Percentiles rank a stretch among this genome's conserved stretches.
These are phyloP conservation scores for Amesomyces nigricolor DNA, from an alignment of 2,329 filamentous ascomycete genomes.

Conservation along the genomic window DNA sequence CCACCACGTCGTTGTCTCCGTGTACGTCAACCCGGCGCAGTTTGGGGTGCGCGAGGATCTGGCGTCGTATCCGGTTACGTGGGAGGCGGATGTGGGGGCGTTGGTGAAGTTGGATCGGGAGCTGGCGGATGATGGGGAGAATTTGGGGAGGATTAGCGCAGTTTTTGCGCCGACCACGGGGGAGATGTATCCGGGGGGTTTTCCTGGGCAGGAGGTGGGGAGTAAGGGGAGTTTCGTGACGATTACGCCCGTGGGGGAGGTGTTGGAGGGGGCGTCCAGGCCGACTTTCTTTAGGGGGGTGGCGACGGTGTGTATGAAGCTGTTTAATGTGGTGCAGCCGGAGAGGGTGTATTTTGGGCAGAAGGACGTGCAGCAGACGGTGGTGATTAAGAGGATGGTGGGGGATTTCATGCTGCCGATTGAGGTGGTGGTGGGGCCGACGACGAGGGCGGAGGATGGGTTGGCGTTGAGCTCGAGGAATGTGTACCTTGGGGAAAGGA, in stretches of 20 bases:
- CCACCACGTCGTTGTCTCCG: constrained; percentile 79
- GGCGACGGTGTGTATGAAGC: constrained; percentile 91
- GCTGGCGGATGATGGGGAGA: constrained; percentile 54
- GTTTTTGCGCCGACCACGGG: constrained; percentile 79
- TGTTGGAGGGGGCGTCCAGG: constrained; percentile 77
- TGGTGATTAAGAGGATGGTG: constrained; percentile 81
- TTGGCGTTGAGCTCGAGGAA: constrained; percentile 90
- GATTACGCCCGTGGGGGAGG: constrained; percentile 74
- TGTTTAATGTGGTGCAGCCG: constrained; percentile 76
- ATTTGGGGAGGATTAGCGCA: constrained; percentile 66
- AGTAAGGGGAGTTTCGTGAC: constrained; percentile 85
- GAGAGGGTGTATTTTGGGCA: constrained; percentile 89
- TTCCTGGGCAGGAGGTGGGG: constrained; percentile 63
- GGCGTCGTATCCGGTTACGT: constrained; percentile 82
- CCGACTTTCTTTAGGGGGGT: constrained; percentile 97
- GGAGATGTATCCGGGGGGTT: constrained; percentile 84
- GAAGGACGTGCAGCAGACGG: constrained; percentile 95
- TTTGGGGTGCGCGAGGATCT: constrained; percentile 89
- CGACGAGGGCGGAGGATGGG: constrained; percentile 71
- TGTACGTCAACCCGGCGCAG: constrained; percentile 96
- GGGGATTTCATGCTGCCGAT: constrained; percentile 78
- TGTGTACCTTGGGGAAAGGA: constrained; percentile 76
- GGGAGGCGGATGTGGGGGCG: constrained; percentile 67
- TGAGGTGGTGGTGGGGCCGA: constrained; percentile 67
- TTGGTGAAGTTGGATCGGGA: constrained; percentile 65